phyloP scores from a whole-genome alignment of 2,329 filamentous ascomycete genomes.

The Arachnomyces sp. region DNA sequence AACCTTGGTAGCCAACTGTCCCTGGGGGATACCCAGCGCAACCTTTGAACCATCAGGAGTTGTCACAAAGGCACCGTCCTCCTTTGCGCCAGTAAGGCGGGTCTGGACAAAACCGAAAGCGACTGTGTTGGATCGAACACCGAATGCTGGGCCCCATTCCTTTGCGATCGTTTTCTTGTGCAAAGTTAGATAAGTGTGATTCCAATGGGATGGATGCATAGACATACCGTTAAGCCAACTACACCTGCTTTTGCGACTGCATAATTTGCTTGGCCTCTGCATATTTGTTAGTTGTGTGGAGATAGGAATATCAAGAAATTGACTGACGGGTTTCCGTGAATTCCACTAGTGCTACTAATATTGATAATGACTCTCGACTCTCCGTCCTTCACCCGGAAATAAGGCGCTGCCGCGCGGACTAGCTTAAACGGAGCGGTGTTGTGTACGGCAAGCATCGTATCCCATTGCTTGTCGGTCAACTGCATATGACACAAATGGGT shows the following conservation, averaged over 20 bases:
- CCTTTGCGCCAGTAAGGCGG: slow-evolving; percentile 74
- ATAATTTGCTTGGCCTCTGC: slow-evolving; percentile 76
- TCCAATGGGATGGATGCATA: too few species aligned
- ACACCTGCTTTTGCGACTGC: slow-evolving; percentile 77
- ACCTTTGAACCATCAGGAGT: slow-evolving; percentile 70
- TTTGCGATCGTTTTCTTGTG: slow-evolving; percentile 71
- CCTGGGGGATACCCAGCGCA: slow-evolving; percentile 63
- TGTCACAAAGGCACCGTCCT: slow-evolving; percentile 70
- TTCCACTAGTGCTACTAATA: slow-evolving; percentile 71
- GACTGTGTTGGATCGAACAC: slow-evolving; percentile 74
- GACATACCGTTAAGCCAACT: slow-evolving; percentile 56
- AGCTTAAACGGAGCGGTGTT: slow-evolving; percentile 80
- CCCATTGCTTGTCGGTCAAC: slow-evolving; percentile 87
- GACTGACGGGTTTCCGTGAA: slow-evolving; percentile 67
- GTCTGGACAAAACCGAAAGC: slow-evolving; percentile 79
- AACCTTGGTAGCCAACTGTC: slow-evolving; percentile 37
- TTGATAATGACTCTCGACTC: slow-evolving; percentile 74
- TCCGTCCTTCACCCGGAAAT: slow-evolving; percentile 79
- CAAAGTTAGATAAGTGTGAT: too few species aligned
- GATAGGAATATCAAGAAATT: not conserved
- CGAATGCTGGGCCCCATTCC: slow-evolving; percentile 80
- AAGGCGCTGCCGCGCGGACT: slow-evolving; percentile 69
- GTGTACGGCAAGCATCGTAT: slow-evolving; percentile 77
- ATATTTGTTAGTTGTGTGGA: slow-evolving; percentile 3
- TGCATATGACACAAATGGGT: slow-evolving; percentile 15